Percentiles rank a stretch among this genome's conserved stretches.
These are phyloP conservation scores for Penicillium steckii DNA, from an alignment of 495 filamentous ascomycete genomes.

Conservation along the genomic window DNA sequence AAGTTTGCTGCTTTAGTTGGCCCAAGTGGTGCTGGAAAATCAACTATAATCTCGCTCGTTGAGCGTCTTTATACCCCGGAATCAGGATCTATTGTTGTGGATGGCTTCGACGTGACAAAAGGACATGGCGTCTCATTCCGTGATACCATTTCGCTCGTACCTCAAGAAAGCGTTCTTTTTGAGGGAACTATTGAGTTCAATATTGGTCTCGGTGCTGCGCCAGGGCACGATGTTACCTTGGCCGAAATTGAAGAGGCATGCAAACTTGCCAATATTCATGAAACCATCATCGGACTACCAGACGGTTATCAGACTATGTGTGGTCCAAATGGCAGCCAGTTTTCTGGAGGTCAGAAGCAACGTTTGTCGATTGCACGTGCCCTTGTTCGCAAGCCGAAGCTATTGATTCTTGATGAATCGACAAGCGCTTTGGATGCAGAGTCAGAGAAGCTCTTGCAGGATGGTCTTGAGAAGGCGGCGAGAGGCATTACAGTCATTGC, in stretches of 20 bases:
- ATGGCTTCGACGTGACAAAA: slow-evolving; percentile 41
- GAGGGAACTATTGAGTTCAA: slow-evolving; percentile 56
- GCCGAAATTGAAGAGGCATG: slow-evolving; percentile 57
- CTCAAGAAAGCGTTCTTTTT: slow-evolving; percentile 55
- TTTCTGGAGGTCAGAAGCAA: slow-evolving; percentile 79
- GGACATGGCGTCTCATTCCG: slow-evolving; percentile 39
- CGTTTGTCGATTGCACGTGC: slow-evolving; percentile 74
- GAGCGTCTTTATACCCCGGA: slow-evolving; percentile 57
- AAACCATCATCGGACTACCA: slow-evolving; percentile 53
- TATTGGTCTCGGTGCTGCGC: slow-evolving; percentile 48
- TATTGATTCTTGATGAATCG: slow-evolving; percentile 77
- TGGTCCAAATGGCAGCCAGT: slow-evolving; percentile 58
- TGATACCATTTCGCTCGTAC: slow-evolving; percentile 50
- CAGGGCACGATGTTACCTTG: slow-evolving; percentile 37
- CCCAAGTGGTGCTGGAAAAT: slow-evolving; percentile 61
- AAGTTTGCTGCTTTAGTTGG: slow-evolving; percentile 62
- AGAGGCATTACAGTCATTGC: slow-evolving; percentile 74
- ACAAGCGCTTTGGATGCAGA: slow-evolving; percentile 74
- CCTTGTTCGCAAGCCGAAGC: slow-evolving; percentile 65
- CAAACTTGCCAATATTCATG: slow-evolving; percentile 57
- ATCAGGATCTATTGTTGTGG: slow-evolving; percentile 40
- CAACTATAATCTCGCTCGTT: slow-evolving; percentile 57
- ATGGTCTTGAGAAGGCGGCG: slow-evolving; percentile 61
- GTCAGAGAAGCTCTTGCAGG: slow-evolving; percentile 69
- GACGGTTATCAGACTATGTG: slow-evolving; percentile 65